Evolutionary conservation across 768 basidiomycete species (phyloP), one percentile per base, ranked within the genome.

Genomic region (Tylopilus subfusipes): DNA sequence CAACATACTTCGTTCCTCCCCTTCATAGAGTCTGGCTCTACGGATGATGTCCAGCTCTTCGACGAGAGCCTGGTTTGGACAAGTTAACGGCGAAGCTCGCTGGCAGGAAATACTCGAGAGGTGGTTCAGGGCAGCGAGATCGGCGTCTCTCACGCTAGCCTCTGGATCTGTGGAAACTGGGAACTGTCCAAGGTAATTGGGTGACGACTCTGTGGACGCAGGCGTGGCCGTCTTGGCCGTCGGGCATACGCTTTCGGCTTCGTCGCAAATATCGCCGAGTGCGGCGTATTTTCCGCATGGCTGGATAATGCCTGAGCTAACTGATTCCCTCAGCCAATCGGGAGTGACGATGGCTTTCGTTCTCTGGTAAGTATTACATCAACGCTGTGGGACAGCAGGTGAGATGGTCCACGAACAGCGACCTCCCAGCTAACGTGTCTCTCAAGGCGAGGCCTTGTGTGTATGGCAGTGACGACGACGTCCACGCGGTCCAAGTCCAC

Each of bases 321-420:
- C 69, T 4, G 85, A 87, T 53, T 86, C 79, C 30, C 68, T 75
- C 18, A 92, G 76, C 90, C 89, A 92, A 30, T 81, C 73, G 1
- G 88, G 86, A 2, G 79, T 84, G 12, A 92, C 87, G 22, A 90
- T 78, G 0, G 79, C 74, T 61, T 86, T 90, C 31, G 75, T 74
- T 72, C 77, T 80, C 86, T 89, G 61, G n/a, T 5, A 39, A 2
- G 27, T 42, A 33, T 29, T 9, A 11, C 52, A 55, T 48, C 42
- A 60, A 48, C 2, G 34, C 34, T 24, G 21, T 42, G 14, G 13
- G 30, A 16, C n/a, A 36, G 38, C 18, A 27, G 42, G 22, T 24
- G n/a, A 47, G 19, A 42, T 14, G 9, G 47, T 18, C 31, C 43
- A 75, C 85, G 66, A 65, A 90, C 89, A 25, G 86, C 84, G 31